phyloP scores from a whole-genome alignment of 2,329 filamentous ascomycete genomes.

The Cladosporium sp. region DNA sequence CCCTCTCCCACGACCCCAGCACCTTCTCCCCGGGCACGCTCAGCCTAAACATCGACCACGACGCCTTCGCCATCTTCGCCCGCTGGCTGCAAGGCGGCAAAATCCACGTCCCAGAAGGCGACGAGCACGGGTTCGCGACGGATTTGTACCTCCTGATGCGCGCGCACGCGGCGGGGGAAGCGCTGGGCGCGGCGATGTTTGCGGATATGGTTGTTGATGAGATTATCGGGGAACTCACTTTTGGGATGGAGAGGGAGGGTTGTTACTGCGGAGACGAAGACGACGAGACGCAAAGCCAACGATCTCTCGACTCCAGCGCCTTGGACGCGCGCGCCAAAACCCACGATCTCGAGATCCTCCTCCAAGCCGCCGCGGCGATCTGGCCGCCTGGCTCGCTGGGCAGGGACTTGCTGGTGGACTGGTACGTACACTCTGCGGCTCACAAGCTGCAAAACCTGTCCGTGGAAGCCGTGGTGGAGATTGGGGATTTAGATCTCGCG shows the following conservation, averaged over 20 bases:
- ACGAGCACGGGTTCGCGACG: conserved; percentile 15
- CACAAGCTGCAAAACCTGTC: conserved; percentile 1
- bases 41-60: conserved; percentile 14
- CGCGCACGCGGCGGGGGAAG: conserved; percentile 14
- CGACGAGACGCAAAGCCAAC: neutral
- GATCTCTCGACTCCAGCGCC: neutral
- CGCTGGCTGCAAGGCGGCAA: conserved; percentile 7
- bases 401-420: conserved; percentile 9
- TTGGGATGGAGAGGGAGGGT: neutral
- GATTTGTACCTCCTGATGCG: conserved; percentile 17
- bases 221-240: conserved; percentile 4
- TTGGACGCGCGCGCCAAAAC: neutral
- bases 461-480: conserved; percentile 5
- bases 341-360: conserved; percentile 5
- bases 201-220: conserved; percentile 16
- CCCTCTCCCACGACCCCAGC: conserved; percentile 8
- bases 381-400: conserved; percentile 15
- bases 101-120: conserved; percentile 13
- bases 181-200: conserved; percentile 5
- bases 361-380: conserved; percentile 8
- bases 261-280: neutral
- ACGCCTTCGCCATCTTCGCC: conserved; percentile 17
- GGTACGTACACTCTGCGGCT: conserved; percentile 12
- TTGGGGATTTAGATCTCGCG: conserved; percentile 13
- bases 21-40: neutral